Evolutionary conservation across 2,329 filamentous ascomycete species (phyloP).

Genomic region (Ceratocystis variospora): DNA sequence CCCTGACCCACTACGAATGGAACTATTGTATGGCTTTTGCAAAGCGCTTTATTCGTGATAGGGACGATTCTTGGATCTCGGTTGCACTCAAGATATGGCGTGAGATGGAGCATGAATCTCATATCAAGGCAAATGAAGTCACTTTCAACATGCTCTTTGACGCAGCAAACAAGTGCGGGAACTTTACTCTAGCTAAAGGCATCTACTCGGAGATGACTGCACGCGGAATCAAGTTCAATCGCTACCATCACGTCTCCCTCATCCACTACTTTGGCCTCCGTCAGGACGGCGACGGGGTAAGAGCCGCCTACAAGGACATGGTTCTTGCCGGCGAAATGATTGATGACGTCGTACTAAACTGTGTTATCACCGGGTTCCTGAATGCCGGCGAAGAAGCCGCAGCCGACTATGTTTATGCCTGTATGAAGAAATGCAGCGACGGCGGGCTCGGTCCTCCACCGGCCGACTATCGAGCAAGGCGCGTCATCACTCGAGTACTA

Average conservation of each 20-base stretch:
- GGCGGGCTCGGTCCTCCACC: constrained; percentile 19
- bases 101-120: constrained; percentile 69
- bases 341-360: constrained; percentile 76
- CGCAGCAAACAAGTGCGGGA: constrained; percentile 70
- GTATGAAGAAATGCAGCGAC: constrained; percentile 57
- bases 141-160: constrained; percentile 93
- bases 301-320: constrained; percentile 66
- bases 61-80: constrained; percentile 12
- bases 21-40: constrained; percentile 71
- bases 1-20: constrained; percentile 59
- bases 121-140: constrained; percentile 53
- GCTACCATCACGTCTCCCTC: constrained; percentile 66
- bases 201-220: constrained; percentile 67
- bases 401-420: constrained; percentile 66
- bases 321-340: constrained; percentile 78
- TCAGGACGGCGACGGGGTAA: constrained; percentile 57
- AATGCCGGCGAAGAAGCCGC: constrained; percentile 60
- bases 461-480: constrained; percentile 34
- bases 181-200: constrained; percentile 71
- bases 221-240: constrained; percentile 55
- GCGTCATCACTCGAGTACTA: constrained; percentile 41
- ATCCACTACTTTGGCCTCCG: constrained; percentile 74
- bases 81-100: constrained; percentile 67
- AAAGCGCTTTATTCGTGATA: constrained; percentile 49
- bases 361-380: constrained; percentile 66